A percentile compares a stretch with the other conserved stretches of the same genome.
These are phyloP conservation scores for Gaultheria prostrata DNA, from an alignment of 148 eudicot genomes.

Conservation along the genomic window DNA sequence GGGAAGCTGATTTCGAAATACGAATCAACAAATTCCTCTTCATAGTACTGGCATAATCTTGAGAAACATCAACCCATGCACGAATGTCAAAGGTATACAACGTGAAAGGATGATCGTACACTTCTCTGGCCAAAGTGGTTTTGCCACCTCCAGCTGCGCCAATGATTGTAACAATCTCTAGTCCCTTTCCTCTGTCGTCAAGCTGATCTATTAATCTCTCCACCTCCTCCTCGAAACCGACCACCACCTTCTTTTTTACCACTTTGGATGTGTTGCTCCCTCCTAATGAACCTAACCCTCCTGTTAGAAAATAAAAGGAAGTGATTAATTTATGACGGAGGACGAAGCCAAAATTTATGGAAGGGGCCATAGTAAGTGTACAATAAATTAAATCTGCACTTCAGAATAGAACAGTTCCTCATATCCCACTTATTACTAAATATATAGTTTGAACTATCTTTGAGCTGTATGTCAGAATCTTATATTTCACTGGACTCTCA, in stretches of 20 bases:
- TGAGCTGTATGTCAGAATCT: not conserved
- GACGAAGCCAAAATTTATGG: not conserved
- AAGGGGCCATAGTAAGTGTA: not conserved
- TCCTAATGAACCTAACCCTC: not conserved
- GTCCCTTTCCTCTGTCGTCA: not conserved
- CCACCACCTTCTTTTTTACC: slow-evolving; percentile 23
- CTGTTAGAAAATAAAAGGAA: not conserved
- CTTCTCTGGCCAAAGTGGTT: slow-evolving; percentile 34
- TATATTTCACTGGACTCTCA: not conserved
- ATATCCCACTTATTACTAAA: not conserved
- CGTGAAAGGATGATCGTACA: slow-evolving; percentile 19
- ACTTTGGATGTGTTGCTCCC: not conserved
- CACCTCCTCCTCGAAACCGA: slow-evolving; percentile 35
- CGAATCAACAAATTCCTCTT: slow-evolving; percentile 28
- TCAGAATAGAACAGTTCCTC: not conserved
- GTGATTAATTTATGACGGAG: not conserved
- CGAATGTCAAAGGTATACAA: slow-evolving; percentile 22
- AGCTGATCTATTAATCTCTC: slow-evolving; percentile 17
- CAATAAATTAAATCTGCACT: no score
- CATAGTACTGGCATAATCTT: slow-evolving; percentile 15
- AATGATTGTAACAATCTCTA: slow-evolving; percentile 35
- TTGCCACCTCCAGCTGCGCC: slow-evolving; percentile 48
- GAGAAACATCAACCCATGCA: slow-evolving; percentile 43
- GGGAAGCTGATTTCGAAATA: slow-evolving; percentile 9
- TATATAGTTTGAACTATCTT: not conserved